Percentiles rank a stretch among this genome's conserved stretches.
These are phyloP conservation scores for Pseudogymnoascus pannorum DNA, from an alignment of 2,329 filamentous ascomycete species.

Conservation along the genomic window DNA sequence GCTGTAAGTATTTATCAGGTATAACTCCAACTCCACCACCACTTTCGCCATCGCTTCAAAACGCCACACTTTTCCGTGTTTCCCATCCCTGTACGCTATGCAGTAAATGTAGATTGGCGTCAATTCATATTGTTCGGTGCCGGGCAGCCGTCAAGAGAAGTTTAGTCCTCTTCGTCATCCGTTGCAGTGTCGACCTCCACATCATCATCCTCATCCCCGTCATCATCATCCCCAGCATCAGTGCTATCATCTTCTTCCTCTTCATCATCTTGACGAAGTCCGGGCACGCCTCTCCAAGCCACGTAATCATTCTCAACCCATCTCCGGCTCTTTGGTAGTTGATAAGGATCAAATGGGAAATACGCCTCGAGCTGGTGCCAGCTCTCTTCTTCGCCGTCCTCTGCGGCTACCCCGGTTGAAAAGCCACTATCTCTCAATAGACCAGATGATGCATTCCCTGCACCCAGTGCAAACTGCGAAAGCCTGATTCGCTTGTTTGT, in stretches of 20 bases:
- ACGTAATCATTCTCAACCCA: conserved; percentile 86
- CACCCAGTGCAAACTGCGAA: conserved; percentile 58
- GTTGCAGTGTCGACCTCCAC: conserved; percentile 5
- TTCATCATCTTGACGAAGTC: conserved; percentile 52
- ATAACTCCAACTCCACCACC: conserved; percentile 3
- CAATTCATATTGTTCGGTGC: background rate
- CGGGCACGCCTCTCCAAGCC: conserved; percentile 68
- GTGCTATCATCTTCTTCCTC: conserved; percentile 48
- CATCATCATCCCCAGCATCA: conserved; percentile 26
- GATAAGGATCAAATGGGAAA: conserved; percentile 96
- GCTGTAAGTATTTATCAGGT: background rate
- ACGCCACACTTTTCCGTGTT: conserved; percentile 8
- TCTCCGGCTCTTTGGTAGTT: conserved; percentile 74
- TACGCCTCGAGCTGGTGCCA: conserved; percentile 85
- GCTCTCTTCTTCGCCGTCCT: conserved; percentile 53
- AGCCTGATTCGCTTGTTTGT: conserved; percentile 86
- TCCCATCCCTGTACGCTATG: conserved; percentile 5
- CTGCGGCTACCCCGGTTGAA: conserved; percentile 41
- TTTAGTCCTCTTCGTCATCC: conserved; percentile 5
- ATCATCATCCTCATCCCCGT: background rate
- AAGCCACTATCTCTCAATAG: conserved; percentile 46
- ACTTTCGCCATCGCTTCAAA: background rate
- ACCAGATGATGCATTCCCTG: conserved; percentile 31
- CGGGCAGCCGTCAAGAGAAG: background rate
- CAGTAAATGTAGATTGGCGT: conserved; percentile 3